These are phyloP conservation scores for Scedosporium apiospermum DNA, from an alignment of 2,329 filamentous ascomycete species.

Conservation along the genomic window DNA sequence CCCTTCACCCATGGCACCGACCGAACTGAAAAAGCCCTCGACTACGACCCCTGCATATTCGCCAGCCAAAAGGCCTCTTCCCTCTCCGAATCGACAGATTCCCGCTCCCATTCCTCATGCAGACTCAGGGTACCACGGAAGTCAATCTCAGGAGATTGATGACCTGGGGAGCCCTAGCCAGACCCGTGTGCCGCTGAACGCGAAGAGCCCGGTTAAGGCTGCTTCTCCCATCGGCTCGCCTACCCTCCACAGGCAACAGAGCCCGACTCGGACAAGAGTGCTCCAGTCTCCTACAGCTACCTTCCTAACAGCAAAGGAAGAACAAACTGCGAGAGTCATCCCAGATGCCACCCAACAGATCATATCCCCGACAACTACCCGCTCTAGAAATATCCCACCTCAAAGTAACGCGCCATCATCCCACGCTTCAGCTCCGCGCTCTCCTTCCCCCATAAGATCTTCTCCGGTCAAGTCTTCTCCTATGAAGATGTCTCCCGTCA, in stretches of 20 bases:
- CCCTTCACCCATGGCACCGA: conserved; percentile 34
- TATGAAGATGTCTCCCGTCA: conserved; percentile 13
- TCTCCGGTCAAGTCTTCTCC: conserved; percentile 14
- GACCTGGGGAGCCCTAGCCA: neutral
- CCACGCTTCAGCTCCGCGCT: conserved; percentile 5
- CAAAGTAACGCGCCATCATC: conserved; percentile 2
- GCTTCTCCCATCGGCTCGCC: neutral
- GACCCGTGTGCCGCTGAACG: neutral
- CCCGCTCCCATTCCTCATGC: conserved; percentile 19
- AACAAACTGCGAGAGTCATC: conserved; percentile 24
- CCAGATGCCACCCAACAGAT: conserved; percentile 10
- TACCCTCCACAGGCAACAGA: conserved; percentile 7
- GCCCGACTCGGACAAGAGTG: conserved; percentile 17
- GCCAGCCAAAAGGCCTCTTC: conserved; percentile 8
- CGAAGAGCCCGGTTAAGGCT: neutral
- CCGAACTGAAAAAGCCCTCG: conserved; percentile 1
- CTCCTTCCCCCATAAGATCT: conserved; percentile 13
- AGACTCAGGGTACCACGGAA: conserved; percentile 67
- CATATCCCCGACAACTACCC: conserved; percentile 8
- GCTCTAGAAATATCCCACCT: conserved; percentile 9
- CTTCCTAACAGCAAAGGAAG: conserved; percentile 34
- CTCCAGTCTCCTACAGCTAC: conserved; percentile 24
- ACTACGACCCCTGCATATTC: conserved; percentile 5
- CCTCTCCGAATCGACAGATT: conserved; percentile 12
- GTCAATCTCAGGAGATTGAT: conserved; percentile 29